Percentiles rank a stretch among this genome's conserved stretches.
These are phyloP conservation scores for Tricladium varicosporioides DNA, from an alignment of 2,329 filamentous ascomycete species.

Conservation along the genomic window DNA sequence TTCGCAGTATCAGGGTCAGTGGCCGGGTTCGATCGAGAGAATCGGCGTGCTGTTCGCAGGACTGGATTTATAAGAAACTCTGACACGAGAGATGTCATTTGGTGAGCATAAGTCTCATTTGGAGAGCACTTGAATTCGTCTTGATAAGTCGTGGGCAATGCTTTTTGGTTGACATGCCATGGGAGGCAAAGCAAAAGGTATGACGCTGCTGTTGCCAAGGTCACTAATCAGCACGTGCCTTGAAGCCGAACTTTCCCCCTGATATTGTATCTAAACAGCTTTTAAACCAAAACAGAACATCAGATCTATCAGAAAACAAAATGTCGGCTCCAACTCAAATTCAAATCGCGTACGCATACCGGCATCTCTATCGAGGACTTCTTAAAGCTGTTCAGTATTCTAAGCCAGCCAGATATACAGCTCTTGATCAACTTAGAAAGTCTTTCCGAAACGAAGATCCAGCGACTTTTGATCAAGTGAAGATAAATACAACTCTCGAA, in stretches of 20 bases:
- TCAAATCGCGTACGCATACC: conserved; percentile 63
- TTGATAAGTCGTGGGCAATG: background rate
- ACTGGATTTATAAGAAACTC: conserved; percentile 66
- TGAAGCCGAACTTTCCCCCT: background rate
- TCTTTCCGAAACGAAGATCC: conserved; percentile 54
- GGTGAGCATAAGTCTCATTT: conserved; percentile 24
- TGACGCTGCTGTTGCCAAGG: background rate
- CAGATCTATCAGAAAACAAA: background rate
- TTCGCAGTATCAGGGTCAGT: conserved; percentile 26
- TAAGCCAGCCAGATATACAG: conserved; percentile 62
- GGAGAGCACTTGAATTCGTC: conserved; percentile 1
- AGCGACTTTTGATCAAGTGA: conserved; percentile 46
- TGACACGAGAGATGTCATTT: conserved; percentile 63
- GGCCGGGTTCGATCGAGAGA: conserved; percentile 46
- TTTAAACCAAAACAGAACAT: background rate
- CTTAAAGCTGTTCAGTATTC: conserved; percentile 73
- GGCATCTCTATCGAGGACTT: conserved; percentile 63
- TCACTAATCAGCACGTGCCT: background rate
- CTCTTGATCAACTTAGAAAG: conserved; percentile 56
- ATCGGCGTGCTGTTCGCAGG: conserved; percentile 62
- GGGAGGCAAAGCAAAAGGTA: background rate
- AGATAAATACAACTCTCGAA: conserved; percentile 63
- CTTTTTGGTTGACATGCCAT: background rate
- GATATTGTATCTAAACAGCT: background rate
- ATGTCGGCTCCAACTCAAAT: conserved; percentile 18